Conservation (phyloP, 1,284 basidiomycete species). For the Fistulinella staudtii region DNA sequence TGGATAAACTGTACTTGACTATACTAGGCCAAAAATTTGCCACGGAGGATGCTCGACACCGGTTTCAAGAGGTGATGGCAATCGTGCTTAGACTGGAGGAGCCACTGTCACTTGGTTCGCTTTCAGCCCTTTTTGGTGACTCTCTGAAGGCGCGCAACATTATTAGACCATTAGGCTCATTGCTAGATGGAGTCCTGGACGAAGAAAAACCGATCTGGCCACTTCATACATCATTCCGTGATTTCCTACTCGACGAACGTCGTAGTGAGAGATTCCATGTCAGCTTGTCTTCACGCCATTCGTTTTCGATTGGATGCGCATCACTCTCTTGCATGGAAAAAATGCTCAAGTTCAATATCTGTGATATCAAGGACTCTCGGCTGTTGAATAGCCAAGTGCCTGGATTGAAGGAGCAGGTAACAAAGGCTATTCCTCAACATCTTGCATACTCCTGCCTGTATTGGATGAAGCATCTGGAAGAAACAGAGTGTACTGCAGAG, state of each 20-base stretch:
- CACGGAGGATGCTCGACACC: too few relatives aligned
- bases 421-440: constrained; percentile 1
- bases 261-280: constrained; percentile 2
- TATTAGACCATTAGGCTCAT: too few relatives aligned
- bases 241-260: neutral
- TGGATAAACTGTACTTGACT: too few relatives aligned
- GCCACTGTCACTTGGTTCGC: too few relatives aligned
- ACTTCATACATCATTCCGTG: too few relatives aligned
- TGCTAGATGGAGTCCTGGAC: too few relatives aligned
- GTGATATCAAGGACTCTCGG: constrained; percentile 2
- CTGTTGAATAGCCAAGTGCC: neutral
- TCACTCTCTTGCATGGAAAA: constrained; percentile 3
- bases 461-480: constrained; percentile 8
- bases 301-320: neutral
- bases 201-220: too few relatives aligned
- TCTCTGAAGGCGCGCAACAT: too few relatives aligned
- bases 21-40: too few relatives aligned
- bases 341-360: constrained; percentile 9
- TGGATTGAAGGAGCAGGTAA: neutral
- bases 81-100: too few relatives aligned
- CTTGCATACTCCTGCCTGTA: constrained; percentile 8
- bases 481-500: neutral
- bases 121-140: too few relatives aligned
- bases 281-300: neutral
- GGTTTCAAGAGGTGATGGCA: too few relatives aligned